These are phyloP conservation scores for Mycena indigotica DNA, from an alignment of 768 basidiomycete species.

Conservation along the genomic window DNA sequence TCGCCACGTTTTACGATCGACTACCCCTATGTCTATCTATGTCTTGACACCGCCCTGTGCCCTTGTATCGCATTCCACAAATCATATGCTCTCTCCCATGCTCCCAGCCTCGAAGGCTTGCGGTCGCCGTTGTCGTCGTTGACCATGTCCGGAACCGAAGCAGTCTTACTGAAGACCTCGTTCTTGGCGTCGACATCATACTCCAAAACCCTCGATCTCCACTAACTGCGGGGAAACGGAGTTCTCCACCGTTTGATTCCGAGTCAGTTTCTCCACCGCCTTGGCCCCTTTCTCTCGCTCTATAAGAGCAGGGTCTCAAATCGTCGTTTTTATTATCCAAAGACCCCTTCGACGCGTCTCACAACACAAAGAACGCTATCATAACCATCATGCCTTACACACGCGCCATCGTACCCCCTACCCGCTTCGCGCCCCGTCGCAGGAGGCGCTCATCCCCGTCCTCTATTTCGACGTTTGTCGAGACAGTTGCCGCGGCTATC, in stretches of 20 bases:
- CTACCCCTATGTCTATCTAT: too few relatives aligned
- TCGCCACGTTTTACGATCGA: too few relatives aligned
- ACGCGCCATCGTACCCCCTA: not conserved
- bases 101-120: too few relatives aligned
- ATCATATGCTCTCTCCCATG: too few relatives aligned
- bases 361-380: not conserved
- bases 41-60: too few relatives aligned
- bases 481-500: not conserved
- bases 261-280: not conserved
- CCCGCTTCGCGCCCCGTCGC: not conserved
- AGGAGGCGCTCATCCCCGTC: not conserved
- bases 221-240: not conserved
- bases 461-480: not conserved
- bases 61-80: too few relatives aligned
- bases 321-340: not conserved
- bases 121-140: too few relatives aligned
- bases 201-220: not conserved
- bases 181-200: too few relatives aligned
- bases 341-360: not conserved
- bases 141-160: too few relatives aligned
- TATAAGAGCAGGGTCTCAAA: not conserved
- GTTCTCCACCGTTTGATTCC: not conserved
- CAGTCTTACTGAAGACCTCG: too few relatives aligned
- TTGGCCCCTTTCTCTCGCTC: not conserved
- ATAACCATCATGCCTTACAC: not conserved